These are phyloP conservation scores for Cladosporium sp. DNA, from an alignment of 2,329 filamentous ascomycete genomes.

Conservation along the genomic window DNA sequence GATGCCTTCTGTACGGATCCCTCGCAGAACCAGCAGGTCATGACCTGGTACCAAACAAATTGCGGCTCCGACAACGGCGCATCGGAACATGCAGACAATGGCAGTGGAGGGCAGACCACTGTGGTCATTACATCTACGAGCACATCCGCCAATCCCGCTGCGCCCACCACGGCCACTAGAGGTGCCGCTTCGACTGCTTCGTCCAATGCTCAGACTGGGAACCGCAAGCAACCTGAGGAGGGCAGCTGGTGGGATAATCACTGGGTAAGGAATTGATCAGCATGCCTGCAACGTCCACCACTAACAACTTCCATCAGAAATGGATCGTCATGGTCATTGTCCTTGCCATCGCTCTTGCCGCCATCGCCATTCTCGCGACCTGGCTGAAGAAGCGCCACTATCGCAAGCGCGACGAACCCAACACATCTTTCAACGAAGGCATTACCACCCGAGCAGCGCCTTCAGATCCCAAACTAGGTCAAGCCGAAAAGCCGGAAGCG, in stretches of 20 bases:
- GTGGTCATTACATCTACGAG: conserved; percentile 16
- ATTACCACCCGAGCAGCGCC: conserved; percentile 37
- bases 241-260: conserved; percentile 31
- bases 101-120: conserved; percentile 19
- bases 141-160: conserved; percentile 17
- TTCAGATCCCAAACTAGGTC: background rate
- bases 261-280: conserved; percentile 3
- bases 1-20: conserved; percentile 50
- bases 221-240: background rate
- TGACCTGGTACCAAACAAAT: conserved; percentile 69
- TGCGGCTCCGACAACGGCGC: conserved; percentile 56
- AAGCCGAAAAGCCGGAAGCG: conserved; percentile 4
- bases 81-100: conserved; percentile 31
- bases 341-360: conserved; percentile 67
- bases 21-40: conserved; percentile 59
- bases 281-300: background rate
- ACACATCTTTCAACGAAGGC: conserved; percentile 39
- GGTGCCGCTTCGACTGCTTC: conserved; percentile 14
- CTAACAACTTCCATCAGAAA: conserved; percentile 41
- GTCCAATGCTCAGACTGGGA: background rate
- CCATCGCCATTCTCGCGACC: conserved; percentile 67
- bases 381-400: conserved; percentile 74
- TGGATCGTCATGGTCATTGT: conserved; percentile 83
- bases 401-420: conserved; percentile 61
- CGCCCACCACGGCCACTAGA: conserved; percentile 20